Evolutionary conservation across 129 eudicot species (phyloP).

Genomic region (Gnaphalium uliginosum): DNA sequence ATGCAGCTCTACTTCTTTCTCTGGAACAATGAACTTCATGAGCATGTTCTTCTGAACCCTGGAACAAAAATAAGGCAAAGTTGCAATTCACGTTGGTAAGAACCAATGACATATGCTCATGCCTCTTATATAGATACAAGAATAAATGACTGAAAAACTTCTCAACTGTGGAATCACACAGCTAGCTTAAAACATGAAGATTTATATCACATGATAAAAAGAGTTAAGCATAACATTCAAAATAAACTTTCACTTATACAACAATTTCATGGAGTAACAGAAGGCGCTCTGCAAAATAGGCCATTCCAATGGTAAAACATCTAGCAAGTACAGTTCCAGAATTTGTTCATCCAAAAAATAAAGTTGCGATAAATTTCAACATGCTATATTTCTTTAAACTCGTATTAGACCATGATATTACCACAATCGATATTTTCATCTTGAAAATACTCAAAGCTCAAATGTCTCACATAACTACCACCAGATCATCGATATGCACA

Average conservation of each 20-base stretch:
- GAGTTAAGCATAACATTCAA: constrained; percentile 6
- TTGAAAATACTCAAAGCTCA: constrained; percentile 7
- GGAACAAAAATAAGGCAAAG: constrained; percentile 18
- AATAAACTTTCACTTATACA: constrained; percentile 12
- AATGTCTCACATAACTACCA: constrained; percentile 13
- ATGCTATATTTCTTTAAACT: neutral
- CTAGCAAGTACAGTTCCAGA: neutral
- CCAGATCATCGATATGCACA: neutral
- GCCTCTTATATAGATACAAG: neutral
- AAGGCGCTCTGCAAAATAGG: neutral
- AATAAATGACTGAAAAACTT: neutral
- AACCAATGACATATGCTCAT: neutral
- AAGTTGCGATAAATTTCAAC: neutral
- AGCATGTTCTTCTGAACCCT: constrained; percentile 41
- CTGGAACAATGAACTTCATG: constrained; percentile 92
- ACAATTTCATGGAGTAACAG: neutral
- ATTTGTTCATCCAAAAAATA: neutral
- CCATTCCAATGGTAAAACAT: neutral
- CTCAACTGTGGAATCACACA: neutral
- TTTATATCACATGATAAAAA: neutral
- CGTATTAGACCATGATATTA: neutral
- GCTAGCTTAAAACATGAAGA: neutral
- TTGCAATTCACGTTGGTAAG: neutral
- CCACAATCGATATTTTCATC: constrained; percentile 12
- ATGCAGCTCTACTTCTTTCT: constrained; percentile 91